These are phyloP conservation scores for Coemansia sp. DNA, from an alignment of 192 early-diverging fungal species.

Conservation along the genomic window DNA sequence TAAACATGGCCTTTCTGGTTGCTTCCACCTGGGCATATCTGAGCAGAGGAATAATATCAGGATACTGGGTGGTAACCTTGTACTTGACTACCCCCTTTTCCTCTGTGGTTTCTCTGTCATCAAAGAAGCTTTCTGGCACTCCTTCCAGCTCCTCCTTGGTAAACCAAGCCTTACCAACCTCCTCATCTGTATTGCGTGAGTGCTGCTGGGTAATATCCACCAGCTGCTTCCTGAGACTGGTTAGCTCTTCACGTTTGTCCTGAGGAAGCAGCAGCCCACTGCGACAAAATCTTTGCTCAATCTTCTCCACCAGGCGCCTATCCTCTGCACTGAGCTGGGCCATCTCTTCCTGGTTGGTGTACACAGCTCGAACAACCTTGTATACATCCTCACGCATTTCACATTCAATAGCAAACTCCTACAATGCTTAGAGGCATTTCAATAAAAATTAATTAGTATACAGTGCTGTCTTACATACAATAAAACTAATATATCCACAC, in stretches of 20 bases:
- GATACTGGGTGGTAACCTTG: slow-evolving; percentile 72
- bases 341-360: slow-evolving; percentile 47
- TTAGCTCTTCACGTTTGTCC: slow-evolving; percentile 58
- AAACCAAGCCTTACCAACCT: slow-evolving; percentile 51
- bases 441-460: neutral
- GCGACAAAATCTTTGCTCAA: slow-evolving; percentile 61
- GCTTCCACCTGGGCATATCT: slow-evolving; percentile 53
- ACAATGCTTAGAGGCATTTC: neutral
- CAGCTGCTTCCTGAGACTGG: slow-evolving; percentile 56
- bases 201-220: slow-evolving; percentile 67
- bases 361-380: slow-evolving; percentile 53
- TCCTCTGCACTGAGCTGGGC: slow-evolving; percentile 58
- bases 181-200: slow-evolving; percentile 67
- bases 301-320: slow-evolving; percentile 65
- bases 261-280: slow-evolving; percentile 67
- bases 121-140: slow-evolving; percentile 68
- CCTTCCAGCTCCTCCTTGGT: slow-evolving; percentile 64
- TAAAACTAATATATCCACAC: neutral
- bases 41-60: slow-evolving; percentile 51
- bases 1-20: slow-evolving; percentile 51
- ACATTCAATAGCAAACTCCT: slow-evolving; percentile 64
- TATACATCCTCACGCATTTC: slow-evolving; percentile 64
- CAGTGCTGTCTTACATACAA: neutral
- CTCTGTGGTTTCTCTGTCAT: slow-evolving; percentile 53
- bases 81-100: slow-evolving; percentile 62